Evolutionary conservation across 495 filamentous ascomycete genomes (phyloP).

Genomic region (Penicillium macrosclerotiorum): DNA sequence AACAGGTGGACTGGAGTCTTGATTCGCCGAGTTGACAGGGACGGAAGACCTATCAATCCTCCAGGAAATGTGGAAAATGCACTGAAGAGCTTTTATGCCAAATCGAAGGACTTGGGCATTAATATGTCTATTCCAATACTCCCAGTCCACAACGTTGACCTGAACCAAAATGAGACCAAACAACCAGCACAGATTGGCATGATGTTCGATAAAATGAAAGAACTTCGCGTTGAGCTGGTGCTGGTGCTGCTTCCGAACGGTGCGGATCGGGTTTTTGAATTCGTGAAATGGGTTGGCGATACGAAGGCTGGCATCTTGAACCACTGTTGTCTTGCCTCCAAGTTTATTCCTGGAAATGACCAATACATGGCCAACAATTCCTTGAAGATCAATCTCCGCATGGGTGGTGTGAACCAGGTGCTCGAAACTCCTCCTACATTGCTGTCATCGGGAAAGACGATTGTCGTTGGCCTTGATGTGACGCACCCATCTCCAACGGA

Average conservation of each 20-base stretch:
- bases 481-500: constrained; percentile 76
- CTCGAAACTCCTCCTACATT: constrained; percentile 49
- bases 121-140: background rate
- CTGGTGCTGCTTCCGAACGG: constrained; percentile 56
- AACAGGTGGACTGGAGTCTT: constrained; percentile 2
- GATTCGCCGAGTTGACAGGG: background rate
- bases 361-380: constrained; percentile 69
- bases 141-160: background rate
- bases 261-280: constrained; percentile 53
- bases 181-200: background rate
- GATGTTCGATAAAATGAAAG: background rate
- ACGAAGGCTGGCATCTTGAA: constrained; percentile 56
- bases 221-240: constrained; percentile 19
- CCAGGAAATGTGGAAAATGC: background rate
- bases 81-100: background rate
- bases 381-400: constrained; percentile 79
- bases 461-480: constrained; percentile 82
- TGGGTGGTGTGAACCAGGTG: constrained; percentile 71
- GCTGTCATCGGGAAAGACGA: constrained; percentile 58
- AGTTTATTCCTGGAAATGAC: constrained; percentile 16
- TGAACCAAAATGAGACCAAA: background rate
- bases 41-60: background rate
- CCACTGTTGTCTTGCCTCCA: constrained; percentile 49
- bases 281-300: constrained; percentile 64
- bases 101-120: background rate